Evolutionary conservation across 2,329 filamentous ascomycete species (phyloP).

Genomic region (Aureobasidium leucospermi): DNA sequence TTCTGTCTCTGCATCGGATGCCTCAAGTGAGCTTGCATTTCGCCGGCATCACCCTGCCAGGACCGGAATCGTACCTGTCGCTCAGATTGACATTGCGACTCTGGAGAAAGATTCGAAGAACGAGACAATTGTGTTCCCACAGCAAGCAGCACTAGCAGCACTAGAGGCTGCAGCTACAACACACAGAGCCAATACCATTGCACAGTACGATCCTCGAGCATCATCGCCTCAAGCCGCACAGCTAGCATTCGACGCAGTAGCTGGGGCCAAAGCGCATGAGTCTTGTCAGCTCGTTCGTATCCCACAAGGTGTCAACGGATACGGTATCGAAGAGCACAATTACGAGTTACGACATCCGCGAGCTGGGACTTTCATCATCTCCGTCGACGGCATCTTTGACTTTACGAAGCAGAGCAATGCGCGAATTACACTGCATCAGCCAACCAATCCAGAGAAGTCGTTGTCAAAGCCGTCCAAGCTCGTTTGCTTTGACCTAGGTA

Average conservation of each 20-base stretch:
- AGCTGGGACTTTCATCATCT: constrained; percentile 36
- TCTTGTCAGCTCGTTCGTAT: constrained; percentile 63
- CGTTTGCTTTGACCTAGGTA: constrained; percentile 38
- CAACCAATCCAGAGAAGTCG: constrained; percentile 34
- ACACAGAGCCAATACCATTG: constrained; percentile 43
- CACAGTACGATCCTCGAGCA: constrained; percentile 59
- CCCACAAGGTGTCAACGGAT: constrained; percentile 24
- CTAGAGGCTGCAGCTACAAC: constrained; percentile 40
- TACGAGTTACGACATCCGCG: constrained; percentile 41
- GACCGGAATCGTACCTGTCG: constrained; percentile 13
- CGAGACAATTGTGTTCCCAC: constrained; percentile 34
- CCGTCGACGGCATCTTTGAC: constrained; percentile 30
- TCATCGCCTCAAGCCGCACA: constrained; percentile 57
- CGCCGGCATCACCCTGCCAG: constrained; percentile 15
- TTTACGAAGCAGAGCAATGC: constrained; percentile 10
- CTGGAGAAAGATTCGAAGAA: constrained; percentile 20
- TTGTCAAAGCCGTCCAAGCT: constrained; percentile 33
- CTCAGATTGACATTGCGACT: constrained; percentile 8
- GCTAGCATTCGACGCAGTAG: constrained; percentile 51
- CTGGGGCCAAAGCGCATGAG: constrained; percentile 59
- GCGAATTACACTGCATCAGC: constrained; percentile 30
- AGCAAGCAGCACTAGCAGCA: constrained; percentile 39
- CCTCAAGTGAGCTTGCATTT: constrained; percentile 5
- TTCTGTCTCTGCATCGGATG: constrained; percentile 1
- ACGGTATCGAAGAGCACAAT: constrained; percentile 26